These are phyloP conservation scores for Termitomyces heimii DNA, from an alignment of 768 basidiomycete genomes.

Conservation along the genomic window DNA sequence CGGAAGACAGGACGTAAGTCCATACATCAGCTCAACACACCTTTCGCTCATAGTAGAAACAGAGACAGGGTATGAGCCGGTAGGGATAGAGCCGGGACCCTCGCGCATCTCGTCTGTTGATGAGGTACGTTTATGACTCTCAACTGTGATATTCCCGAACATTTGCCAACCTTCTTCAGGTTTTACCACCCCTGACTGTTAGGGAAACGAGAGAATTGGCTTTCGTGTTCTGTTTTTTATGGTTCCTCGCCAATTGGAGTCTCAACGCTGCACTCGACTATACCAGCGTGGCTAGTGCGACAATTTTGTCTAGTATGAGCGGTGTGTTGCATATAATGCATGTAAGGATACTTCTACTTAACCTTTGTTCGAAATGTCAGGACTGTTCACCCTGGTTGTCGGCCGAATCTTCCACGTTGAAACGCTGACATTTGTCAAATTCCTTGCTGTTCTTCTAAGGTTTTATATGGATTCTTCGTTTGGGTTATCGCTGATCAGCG, in stretches of 20 bases:
- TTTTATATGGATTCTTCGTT: constrained; percentile 20
- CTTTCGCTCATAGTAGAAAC: background rate
- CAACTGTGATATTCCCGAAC: background rate
- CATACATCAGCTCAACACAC: background rate
- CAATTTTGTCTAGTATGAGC: constrained; percentile 84
- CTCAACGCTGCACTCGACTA: constrained; percentile 79
- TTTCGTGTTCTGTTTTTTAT: constrained; percentile 75
- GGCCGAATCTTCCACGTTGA: constrained; percentile 84
- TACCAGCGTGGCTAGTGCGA: constrained; percentile 93
- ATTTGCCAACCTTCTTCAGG: background rate
- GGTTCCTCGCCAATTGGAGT: constrained; percentile 94
- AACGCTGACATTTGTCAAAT: constrained; percentile 62
- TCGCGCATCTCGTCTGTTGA: background rate
- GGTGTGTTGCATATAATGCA: constrained; percentile 41
- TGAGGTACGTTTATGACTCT: background rate
- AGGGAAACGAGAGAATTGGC: constrained; percentile 78
- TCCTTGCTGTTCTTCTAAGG: constrained; percentile 77
- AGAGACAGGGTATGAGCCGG: constrained; percentile 19
- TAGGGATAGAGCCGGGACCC: constrained; percentile 16
- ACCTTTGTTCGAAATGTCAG: constrained; percentile 30
- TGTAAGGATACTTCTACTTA: background rate
- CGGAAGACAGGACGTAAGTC: constrained; percentile 4
- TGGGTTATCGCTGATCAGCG: background rate
- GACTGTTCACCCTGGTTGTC: constrained; percentile 88
- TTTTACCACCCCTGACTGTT: constrained; percentile 41